These are phyloP conservation scores for Camellia oleifera DNA, from an alignment of 179 eudicot genomes.

Conservation along the genomic window DNA sequence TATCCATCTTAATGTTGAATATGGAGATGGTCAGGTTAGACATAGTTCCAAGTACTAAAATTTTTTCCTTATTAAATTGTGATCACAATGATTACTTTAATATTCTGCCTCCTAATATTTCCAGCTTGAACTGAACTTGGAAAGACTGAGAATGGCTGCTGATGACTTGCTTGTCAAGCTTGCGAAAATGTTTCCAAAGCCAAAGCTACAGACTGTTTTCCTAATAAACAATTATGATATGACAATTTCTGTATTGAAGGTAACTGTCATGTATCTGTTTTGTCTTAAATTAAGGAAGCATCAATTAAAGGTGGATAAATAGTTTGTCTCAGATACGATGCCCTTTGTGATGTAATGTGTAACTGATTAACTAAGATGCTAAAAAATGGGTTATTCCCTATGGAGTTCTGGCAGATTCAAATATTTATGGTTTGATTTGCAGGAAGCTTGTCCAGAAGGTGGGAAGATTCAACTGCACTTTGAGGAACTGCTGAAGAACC, in stretches of 20 bases:
- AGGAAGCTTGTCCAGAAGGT: conserved; percentile 98
- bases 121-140: conserved; percentile 96
- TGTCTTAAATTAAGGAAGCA: not conserved
- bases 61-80: not conserved
- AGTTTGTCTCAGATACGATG: conserved; percentile 18
- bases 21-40: conserved; percentile 97
- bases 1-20: conserved; percentile 88
- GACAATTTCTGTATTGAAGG: conserved; percentile 88
- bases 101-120: conserved; percentile 23
- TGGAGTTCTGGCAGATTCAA: not conserved
- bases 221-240: conserved; percentile 96
- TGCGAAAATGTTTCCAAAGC: conserved; percentile 67
- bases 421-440: conserved; percentile 22
- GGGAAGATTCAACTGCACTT: conserved; percentile 89
- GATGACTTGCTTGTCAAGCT: conserved; percentile 94
- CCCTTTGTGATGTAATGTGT: not conserved
- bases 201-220: conserved; percentile 84
- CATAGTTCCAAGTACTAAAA: not conserved
- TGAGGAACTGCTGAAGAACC: conserved; percentile 92
- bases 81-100: not conserved
- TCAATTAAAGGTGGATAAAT: not conserved
- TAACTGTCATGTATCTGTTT: conserved; percentile 13
- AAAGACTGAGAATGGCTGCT: conserved; percentile 86
- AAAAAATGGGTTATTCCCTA: not conserved
- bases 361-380: not conserved